Evolutionary conservation across 164 flowering plant species (phyloP), one percentile per base, ranked within the genome.

Genomic region (Vitis rotundifolia): DNA sequence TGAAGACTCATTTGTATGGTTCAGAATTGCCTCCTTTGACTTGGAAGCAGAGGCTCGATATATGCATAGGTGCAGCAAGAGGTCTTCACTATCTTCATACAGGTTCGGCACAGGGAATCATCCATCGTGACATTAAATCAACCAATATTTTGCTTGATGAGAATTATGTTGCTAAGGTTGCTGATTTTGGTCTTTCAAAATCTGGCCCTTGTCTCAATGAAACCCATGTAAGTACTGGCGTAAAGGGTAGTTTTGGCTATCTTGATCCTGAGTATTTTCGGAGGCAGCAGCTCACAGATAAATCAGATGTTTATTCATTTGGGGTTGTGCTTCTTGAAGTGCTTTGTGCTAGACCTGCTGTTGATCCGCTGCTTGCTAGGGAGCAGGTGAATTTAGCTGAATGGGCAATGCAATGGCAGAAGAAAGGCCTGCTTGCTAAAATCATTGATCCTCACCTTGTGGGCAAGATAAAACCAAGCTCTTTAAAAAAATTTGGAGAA

Each of bases 301-400:
- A 86, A 70, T 88, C 90, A 11, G 92, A 88, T 72, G 88, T 88
- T 13, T 86, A 88, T 67, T 88, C 92, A 16, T 88, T 88, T 68
- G 92, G 89, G 12, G 88, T 87, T 11, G 85, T 88, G 70, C 81
- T 89, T 13, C 81, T 85, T 15, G 94, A 89, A 61, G 87, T 86
- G 18, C 86, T 89, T 44, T 87, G 93, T 76, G 97, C 91, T 28
- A 76, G 97, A 59, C 92, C 91, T 0, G 97, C 91, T 7, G 77
- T 91, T 14, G 87, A 89, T 68, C 86, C 88, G 9, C 67, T 75
- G 66, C 88, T 89, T 12, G 66, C 82, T 11, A 71, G 91, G 71
- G 91, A 91, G 71, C 89, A 87, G 61, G 93, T 89, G 60, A 89
- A 85, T 73, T 68, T 91, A 59, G 93, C 88, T 6, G 94, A 91